Base-by-base conservation (phyloP, 2,329 filamentous ascomycete genomes). In the Fusarium marasasianum region DNA sequence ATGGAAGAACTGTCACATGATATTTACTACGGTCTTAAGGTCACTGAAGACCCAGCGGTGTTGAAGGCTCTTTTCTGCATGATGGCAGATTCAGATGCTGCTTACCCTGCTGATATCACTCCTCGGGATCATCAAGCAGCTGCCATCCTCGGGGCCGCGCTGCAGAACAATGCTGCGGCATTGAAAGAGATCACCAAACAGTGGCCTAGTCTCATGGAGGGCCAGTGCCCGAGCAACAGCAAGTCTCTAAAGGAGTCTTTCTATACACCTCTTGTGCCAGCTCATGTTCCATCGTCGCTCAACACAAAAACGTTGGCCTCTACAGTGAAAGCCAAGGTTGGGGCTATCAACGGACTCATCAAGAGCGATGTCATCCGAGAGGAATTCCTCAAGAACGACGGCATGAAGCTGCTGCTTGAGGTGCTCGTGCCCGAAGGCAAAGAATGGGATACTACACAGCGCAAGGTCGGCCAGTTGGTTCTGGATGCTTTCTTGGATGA, bases 401-500 rank as follows among this genome's bases (percentile, higher is more conserved):
- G 89, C 26, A 90, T 92, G 85, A 81, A 82, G 33, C 83, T 85
- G 38, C 82, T 91, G 12, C 83, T 91, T 20, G 84, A 86, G 48
- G 84, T 91, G 12, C 84, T 92, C 41, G 76, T 84, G 8, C 84
- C 82, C 14, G 81, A 85, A 31, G 85, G 82, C n/a, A 80, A 82
- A 9, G 83, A 84, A 33, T 89, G 90, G 83, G 85, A 85, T 20
- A 78, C 82, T 4, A 86, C 88, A 11, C 85, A 88, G 77, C 85
- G 85, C 66, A 89, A 87, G 76, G 86, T 88, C 31, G 89, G 87
- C 4, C 85, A 90, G 68, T 84, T 92, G 63, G 85, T 92, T 35
- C 84, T 88, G 40, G 91, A 93, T 77, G 91, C 86, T 68, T 93
- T 93, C 77, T 82, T 93, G n/a, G 91, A 93, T 76, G 86, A 87